Percentiles rank a stretch among this genome's conserved stretches.
These are phyloP conservation scores for Scedosporium boydii DNA, from an alignment of 2,329 filamentous ascomycete species.

Conservation along the genomic window DNA sequence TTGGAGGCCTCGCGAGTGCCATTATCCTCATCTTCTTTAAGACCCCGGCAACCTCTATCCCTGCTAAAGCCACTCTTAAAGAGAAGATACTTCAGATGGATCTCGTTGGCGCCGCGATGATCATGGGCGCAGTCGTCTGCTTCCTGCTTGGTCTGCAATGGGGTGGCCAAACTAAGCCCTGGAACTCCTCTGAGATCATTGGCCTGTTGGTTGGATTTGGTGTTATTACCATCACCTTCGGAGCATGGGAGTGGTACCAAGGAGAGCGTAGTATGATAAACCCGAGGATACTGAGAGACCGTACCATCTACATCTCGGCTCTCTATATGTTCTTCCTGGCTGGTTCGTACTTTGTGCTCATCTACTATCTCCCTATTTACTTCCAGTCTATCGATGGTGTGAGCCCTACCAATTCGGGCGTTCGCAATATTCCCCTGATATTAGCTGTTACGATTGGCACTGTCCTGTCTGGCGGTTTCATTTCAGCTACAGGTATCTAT, in stretches of 20 bases:
- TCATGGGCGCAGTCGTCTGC: conserved; percentile 30
- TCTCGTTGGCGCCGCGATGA: conserved; percentile 20
- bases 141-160: conserved; percentile 41
- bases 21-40: conserved; percentile 32
- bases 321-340: conserved; percentile 24
- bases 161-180: conserved; percentile 28
- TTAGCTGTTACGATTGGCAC: conserved; percentile 9
- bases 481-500: conserved; percentile 33
- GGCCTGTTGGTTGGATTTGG: conserved; percentile 24
- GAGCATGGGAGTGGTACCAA: conserved; percentile 21
- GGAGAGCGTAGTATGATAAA: conserved; percentile 30
- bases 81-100: conserved; percentile 10
- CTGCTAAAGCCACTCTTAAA: background rate
- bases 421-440: conserved; percentile 14
- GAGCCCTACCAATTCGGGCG: conserved; percentile 21
- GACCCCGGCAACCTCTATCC: conserved; percentile 18
- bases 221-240: conserved; percentile 20
- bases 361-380: conserved; percentile 35
- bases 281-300: conserved; percentile 27
- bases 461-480: conserved; percentile 17
- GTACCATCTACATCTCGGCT: conserved; percentile 23
- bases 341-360: conserved; percentile 21
- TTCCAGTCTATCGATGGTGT: conserved; percentile 34
- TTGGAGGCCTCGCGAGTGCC: conserved; percentile 17
- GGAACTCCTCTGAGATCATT: conserved; percentile 21